A percentile compares a stretch with the other conserved stretches of the same genome.
These are phyloP conservation scores for Triticum dicoccoides DNA, from an alignment of 176 grass and related monocot species.

Conservation along the genomic window DNA sequence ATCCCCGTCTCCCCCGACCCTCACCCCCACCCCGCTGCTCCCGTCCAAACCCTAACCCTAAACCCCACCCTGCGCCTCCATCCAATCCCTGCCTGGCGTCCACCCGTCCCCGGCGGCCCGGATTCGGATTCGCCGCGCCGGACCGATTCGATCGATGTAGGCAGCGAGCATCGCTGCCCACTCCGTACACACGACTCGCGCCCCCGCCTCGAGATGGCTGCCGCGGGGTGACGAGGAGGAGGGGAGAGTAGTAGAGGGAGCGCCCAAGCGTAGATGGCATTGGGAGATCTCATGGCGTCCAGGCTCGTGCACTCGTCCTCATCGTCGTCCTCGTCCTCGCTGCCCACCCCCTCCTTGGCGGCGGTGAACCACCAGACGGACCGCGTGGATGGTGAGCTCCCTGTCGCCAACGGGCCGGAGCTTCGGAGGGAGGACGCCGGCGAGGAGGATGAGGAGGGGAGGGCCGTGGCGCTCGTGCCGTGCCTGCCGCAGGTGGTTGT, in stretches of 20 bases:
- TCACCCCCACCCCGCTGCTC: not conserved
- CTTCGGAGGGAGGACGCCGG: not conserved
- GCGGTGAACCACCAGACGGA: conserved; percentile 31
- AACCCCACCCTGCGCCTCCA: conserved; percentile 12
- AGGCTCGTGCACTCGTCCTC: conserved; percentile 62
- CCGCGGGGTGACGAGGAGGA: conserved; percentile 8
- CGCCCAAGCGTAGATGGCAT: conserved; percentile 62
- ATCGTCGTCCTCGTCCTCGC: conserved; percentile 18
- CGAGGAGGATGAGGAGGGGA: conserved; percentile 1
- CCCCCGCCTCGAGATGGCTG: conserved; percentile 13
- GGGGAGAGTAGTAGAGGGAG: not conserved
- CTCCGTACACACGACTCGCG: not conserved
- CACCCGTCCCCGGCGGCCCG: not conserved
- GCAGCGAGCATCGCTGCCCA: not conserved
- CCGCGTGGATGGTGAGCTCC: conserved; percentile 15
- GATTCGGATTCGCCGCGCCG: conserved; percentile 13
- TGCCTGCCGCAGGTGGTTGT: conserved; percentile 75
- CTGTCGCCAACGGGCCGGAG: conserved; percentile 23
- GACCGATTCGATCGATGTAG: conserved; percentile 17
- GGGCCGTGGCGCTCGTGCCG: conserved; percentile 24
- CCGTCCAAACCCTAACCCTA: conserved; percentile 30
- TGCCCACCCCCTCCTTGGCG: conserved; percentile 21
- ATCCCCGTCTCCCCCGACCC: not conserved
- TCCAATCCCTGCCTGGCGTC: not conserved
- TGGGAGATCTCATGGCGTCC: conserved; percentile 99